These are phyloP conservation scores for Fusarium sacchari DNA, from an alignment of 2,329 filamentous ascomycete genomes.

Conservation along the genomic window DNA sequence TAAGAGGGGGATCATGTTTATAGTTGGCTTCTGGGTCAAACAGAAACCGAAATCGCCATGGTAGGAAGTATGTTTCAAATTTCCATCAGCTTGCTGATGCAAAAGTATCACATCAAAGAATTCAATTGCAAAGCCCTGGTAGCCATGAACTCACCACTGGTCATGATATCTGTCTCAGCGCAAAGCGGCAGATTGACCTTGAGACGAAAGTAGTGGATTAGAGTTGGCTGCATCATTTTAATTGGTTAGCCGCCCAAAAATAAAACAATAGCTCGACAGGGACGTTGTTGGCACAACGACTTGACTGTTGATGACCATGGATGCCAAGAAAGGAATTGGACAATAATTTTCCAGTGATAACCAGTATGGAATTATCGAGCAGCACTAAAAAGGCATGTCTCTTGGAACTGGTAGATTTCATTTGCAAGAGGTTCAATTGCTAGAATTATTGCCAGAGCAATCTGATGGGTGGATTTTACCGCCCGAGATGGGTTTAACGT, in stretches of 20 bases:
- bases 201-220: slow-evolving; percentile 2
- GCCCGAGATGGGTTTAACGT: neutral
- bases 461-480: neutral
- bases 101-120: neutral
- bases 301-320: neutral
- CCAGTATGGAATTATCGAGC: neutral
- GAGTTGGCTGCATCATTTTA: neutral
- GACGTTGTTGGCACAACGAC: slow-evolving; percentile 34
- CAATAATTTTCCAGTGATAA: neutral
- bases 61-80: neutral
- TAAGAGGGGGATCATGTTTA: slow-evolving; percentile 40
- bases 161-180: neutral
- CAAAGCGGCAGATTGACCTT: neutral
- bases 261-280: slow-evolving; percentile 20
- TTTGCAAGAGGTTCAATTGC: neutral
- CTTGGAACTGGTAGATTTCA: neutral
- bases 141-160: neutral
- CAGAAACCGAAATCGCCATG: neutral
- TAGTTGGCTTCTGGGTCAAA: slow-evolving; percentile 14
- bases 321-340: neutral
- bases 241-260: slow-evolving; percentile 14
- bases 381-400: neutral
- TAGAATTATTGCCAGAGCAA: neutral
- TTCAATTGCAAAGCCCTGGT: neutral
- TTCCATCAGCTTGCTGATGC: neutral